Percentiles rank a stretch among this genome's conserved stretches.
Conservation (phyloP, 139 green algal species). For the Chlamydomonas schloesseri region DNA sequence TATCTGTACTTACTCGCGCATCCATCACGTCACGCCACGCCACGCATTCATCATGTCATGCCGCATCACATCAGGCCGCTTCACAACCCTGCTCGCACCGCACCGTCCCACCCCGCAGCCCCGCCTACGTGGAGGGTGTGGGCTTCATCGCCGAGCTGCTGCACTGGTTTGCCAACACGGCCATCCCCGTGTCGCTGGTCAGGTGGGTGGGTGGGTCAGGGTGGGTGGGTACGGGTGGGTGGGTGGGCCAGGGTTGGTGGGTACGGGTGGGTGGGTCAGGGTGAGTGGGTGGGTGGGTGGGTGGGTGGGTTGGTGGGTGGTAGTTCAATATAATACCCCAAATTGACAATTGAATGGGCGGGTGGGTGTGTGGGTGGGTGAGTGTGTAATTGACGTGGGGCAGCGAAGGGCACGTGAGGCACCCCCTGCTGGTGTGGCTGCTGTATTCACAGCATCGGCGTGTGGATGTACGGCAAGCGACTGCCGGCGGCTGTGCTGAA, state of each 20-base stretch:
- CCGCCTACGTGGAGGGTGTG: slow-evolving; percentile 13
- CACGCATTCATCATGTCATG: too few species aligned
- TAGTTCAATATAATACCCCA: too few species aligned
- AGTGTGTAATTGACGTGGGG: too few species aligned
- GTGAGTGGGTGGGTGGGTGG: neutral
- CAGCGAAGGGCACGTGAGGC: too few species aligned
- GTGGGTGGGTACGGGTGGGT: neutral
- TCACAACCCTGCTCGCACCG: neutral
- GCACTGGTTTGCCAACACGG: slow-evolving; percentile 14
- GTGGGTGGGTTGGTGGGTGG: neutral
- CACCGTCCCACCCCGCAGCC: neutral
- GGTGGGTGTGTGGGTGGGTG: too few species aligned
- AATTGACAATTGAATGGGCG: too few species aligned
- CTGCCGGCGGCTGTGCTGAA: slow-evolving; percentile 40
- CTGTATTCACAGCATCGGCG: slow-evolving; percentile 4
- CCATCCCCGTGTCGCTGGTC: slow-evolving; percentile 39
- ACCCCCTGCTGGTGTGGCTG: too few species aligned
- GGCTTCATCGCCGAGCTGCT: slow-evolving; percentile 21
- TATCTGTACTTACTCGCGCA: too few species aligned
- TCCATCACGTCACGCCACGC: too few species aligned
- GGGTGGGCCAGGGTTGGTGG: neutral
- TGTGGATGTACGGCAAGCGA: slow-evolving; percentile 43
- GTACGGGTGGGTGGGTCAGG: too few species aligned
- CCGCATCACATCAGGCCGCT: too few species aligned
- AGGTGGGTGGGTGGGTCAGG: neutral